Evolutionary conservation across 179 eudicot genomes (phyloP).

Genomic region (Spinacia oleracea): DNA sequence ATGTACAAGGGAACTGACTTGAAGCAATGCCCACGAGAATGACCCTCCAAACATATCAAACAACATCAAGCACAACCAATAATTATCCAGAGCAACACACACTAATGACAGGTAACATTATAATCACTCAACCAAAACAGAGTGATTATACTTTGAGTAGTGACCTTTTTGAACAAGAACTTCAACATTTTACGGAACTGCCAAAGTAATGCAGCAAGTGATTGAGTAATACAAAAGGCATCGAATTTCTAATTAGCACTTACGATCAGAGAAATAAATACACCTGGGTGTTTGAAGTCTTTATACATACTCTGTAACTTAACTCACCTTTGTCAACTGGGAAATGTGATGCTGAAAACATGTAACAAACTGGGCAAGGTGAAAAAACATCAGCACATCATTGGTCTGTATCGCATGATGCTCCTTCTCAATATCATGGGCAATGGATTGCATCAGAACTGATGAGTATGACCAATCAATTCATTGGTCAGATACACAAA

Average conservation of each 20-base stretch:
- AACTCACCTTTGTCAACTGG: conserved; percentile 55
- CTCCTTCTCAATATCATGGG: conserved; percentile 81
- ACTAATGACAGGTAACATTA: background rate
- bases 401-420: conserved; percentile 67
- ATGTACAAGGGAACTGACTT: background rate
- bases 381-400: conserved; percentile 79
- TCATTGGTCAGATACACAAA: conserved; percentile 7
- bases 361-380: conserved; percentile 80
- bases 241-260: background rate
- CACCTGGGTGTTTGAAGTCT: background rate
- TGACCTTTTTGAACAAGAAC: background rate
- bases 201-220: background rate
- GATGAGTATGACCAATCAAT: conserved; percentile 27
- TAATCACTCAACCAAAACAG: background rate
- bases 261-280: background rate
- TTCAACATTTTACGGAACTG: background rate
- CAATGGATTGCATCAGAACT: conserved; percentile 87
- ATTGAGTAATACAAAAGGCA: background rate
- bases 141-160: background rate
- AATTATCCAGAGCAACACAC: background rate
- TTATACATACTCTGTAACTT: background rate
- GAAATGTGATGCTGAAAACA: conserved; percentile 74
- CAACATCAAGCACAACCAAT: background rate
- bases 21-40: background rate
- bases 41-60: background rate